Conservation (phyloP, 2,329 filamentous ascomycete genomes). For the Ophiosphaerella korrae region DNA sequence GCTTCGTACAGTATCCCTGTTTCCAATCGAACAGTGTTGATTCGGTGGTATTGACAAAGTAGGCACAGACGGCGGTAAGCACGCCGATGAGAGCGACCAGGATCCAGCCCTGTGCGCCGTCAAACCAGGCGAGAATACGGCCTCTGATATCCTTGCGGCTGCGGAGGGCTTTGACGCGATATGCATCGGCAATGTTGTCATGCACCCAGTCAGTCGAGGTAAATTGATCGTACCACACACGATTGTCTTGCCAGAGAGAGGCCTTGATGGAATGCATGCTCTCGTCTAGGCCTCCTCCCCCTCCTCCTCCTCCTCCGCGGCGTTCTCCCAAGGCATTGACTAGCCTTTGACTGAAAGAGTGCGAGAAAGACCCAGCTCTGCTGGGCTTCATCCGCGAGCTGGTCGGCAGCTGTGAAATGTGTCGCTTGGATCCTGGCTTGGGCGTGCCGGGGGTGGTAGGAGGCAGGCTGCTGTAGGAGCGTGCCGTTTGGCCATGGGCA, state of each 20-base stretch:
- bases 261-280: constrained; percentile 68
- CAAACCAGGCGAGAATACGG: constrained; percentile 75
- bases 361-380: constrained; percentile 41
- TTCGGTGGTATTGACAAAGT: constrained; percentile 87
- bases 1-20: constrained; percentile 76
- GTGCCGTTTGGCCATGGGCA: constrained; percentile 34
- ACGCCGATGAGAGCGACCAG: constrained; percentile 88
- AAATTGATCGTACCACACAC: constrained; percentile 98
- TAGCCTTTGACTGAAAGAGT: constrained; percentile 54
- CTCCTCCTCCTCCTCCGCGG: constrained; percentile 61
- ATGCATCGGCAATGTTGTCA: constrained; percentile 92
- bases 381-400: constrained; percentile 40
- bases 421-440: constrained; percentile 44
- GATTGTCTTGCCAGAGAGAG: constrained; percentile 75
- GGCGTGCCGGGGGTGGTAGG: constrained; percentile 49
- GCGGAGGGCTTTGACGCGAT: constrained; percentile 82
- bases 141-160: constrained; percentile 83
- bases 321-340: constrained; percentile 61
- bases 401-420: constrained; percentile 43
- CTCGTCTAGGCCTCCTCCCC: constrained; percentile 56
- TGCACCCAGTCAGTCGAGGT: constrained; percentile 98
- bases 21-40: constrained; percentile 87
- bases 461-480: constrained; percentile 53
- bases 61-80: constrained; percentile 82
- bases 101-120: constrained; percentile 92